A percentile compares a stretch with the other conserved stretches of the same genome.
These are phyloP conservation scores for Epichloe sylvatica DNA, from an alignment of 2,329 filamentous ascomycete genomes.

Conservation along the genomic window DNA sequence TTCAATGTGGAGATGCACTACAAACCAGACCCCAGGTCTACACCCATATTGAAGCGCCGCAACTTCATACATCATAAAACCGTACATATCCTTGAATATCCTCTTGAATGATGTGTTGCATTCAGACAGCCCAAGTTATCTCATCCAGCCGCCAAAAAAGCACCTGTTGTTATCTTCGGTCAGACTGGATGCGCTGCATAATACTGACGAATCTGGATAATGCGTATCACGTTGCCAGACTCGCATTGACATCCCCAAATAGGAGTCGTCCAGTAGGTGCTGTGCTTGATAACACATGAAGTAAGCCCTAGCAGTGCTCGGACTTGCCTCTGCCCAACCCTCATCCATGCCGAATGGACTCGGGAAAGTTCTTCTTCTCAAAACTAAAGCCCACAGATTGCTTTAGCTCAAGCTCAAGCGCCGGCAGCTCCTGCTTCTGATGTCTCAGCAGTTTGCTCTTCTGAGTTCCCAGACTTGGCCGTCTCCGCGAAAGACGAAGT, in stretches of 20 bases:
- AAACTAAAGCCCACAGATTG: background rate
- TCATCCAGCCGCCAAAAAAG: background rate
- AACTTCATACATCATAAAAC: background rate
- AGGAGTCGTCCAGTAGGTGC: conserved; percentile 6
- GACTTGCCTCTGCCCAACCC: conserved; percentile 12
- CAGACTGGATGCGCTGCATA: background rate
- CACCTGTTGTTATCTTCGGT: background rate
- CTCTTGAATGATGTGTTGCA: background rate
- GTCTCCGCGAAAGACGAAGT: background rate
- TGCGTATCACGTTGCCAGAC: background rate
- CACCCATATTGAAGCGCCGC: background rate
- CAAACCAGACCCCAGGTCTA: background rate
- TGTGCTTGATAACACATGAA: conserved; percentile 1
- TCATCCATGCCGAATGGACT: background rate
- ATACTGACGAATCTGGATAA: conserved; percentile 1
- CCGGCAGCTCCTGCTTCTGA: conserved; percentile 4
- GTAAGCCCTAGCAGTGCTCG: conserved; percentile 12
- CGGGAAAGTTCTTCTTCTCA: background rate
- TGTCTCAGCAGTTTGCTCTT: conserved; percentile 5
- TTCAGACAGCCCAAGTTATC: background rate
- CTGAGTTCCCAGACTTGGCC: background rate
- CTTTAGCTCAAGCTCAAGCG: conserved; percentile 5
- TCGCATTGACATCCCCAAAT: background rate
- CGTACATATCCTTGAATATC: background rate
- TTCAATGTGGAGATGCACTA: background rate